A percentile compares a stretch with the other conserved stretches of the same genome.
These are phyloP conservation scores for Coniochaeta sp. DNA, from an alignment of 2,329 filamentous ascomycete genomes.

Conservation along the genomic window DNA sequence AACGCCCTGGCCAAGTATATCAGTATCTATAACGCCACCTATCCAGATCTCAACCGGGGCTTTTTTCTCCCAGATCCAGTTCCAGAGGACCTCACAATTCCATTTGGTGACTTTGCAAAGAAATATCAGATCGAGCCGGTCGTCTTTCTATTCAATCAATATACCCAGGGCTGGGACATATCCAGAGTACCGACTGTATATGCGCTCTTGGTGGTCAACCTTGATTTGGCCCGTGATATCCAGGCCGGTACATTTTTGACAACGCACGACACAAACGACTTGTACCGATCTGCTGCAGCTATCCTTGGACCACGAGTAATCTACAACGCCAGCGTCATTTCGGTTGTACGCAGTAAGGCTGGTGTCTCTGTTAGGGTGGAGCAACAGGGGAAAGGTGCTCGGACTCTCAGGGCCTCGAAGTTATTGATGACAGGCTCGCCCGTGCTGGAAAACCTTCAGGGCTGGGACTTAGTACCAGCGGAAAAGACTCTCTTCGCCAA, in stretches of 20 bases:
- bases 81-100: constrained; percentile 32
- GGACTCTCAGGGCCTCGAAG: constrained; percentile 22
- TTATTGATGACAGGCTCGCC: constrained; percentile 29
- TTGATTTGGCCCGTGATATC: background rate
- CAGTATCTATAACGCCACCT: constrained; percentile 4
- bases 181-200: constrained; percentile 10
- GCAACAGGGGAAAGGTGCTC: constrained; percentile 10
- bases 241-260: background rate
- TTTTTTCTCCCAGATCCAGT: constrained; percentile 34
- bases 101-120: constrained; percentile 31
- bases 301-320: constrained; percentile 19
- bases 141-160: constrained; percentile 15
- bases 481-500: constrained; percentile 25
- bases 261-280: constrained; percentile 10
- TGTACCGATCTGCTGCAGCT: constrained; percentile 19
- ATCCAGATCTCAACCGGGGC: constrained; percentile 11
- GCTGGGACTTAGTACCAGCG: constrained; percentile 21
- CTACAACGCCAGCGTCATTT: constrained; percentile 14
- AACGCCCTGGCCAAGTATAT: constrained; percentile 7
- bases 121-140: constrained; percentile 30
- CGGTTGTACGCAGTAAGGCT: constrained; percentile 11
- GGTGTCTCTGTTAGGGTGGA: constrained; percentile 20
- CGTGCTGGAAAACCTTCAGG: constrained; percentile 19
- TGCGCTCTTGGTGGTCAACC: constrained; percentile 8
- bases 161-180: constrained; percentile 11